Percentiles rank a stretch among this genome's conserved stretches.
These are phyloP conservation scores for Plasmodium chabaudi DNA, from an alignment of 169 alveolate genomes.

Conservation along the genomic window DNA sequence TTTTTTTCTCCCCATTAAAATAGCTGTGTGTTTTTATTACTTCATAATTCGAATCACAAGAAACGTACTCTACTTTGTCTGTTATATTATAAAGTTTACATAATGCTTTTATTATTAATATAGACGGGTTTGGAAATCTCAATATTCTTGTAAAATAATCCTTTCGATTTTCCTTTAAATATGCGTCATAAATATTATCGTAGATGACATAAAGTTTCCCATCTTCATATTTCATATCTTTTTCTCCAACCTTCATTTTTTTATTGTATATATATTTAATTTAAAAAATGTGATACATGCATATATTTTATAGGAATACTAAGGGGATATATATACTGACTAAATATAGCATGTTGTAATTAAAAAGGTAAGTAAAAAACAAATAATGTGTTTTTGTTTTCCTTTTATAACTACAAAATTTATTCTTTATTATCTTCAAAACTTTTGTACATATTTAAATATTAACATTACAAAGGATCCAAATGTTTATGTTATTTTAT, in stretches of 20 bases:
- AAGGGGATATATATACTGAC: background rate
- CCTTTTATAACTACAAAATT: too few species aligned
- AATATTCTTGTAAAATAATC: slow-evolving; percentile 39
- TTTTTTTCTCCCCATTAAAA: slow-evolving; percentile 51
- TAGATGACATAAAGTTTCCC: slow-evolving; percentile 56
- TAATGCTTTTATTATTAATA: slow-evolving; percentile 50
- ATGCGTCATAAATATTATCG: slow-evolving; percentile 64
- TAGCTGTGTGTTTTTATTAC: slow-evolving; percentile 40
- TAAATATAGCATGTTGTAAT: too few species aligned
- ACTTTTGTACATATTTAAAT: background rate
- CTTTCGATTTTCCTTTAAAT: slow-evolving; percentile 44
- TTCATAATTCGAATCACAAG: slow-evolving; percentile 33
- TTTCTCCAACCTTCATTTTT: slow-evolving; percentile 21
- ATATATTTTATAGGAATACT: background rate
- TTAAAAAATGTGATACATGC: too few species aligned
- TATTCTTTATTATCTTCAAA: background rate
- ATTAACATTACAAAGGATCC: too few species aligned
- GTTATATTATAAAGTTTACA: slow-evolving; percentile 58
- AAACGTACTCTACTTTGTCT: slow-evolving; percentile 38
- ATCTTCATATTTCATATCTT: slow-evolving; percentile 10
- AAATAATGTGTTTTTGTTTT: background rate
- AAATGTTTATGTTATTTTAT: too few species aligned
- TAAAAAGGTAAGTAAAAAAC: too few species aligned
- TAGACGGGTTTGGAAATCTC: slow-evolving; percentile 50
- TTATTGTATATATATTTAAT: background rate